Evolutionary conservation across 495 filamentous ascomycete genomes (phyloP), one percentile per base, ranked within the genome.

Genomic region (Cercophora scortea): DNA sequence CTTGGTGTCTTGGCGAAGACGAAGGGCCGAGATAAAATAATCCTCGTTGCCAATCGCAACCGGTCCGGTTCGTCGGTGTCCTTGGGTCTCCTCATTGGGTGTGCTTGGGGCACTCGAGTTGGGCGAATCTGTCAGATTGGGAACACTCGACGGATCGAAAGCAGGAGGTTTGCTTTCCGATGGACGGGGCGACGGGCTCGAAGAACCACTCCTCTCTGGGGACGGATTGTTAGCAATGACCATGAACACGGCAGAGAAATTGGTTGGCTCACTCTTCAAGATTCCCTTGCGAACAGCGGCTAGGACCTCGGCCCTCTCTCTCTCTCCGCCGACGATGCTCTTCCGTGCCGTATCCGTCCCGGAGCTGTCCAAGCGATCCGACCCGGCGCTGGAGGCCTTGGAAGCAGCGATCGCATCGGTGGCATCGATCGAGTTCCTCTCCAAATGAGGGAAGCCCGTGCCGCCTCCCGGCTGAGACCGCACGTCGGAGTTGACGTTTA

Each of bases 241-340:
- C n/a, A 44, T 25, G 45, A 9, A 11, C 6, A 1, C 3, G 11
- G 11, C 13, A 25, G n/a, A 10, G 42, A 0, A 47, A 12, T 6
- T 49, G 3, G 3, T 18, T 18, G 19, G 15, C 88, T 56, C 78
- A 93, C 91, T 87, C 67, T 99, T 99, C 42, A 99, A 67, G 42
- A 99, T 99, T 15, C 93, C 92, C 67, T 92, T 95, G 57, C 86
- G 87, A 13, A 97, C 85, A 9, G 89, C 86, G 15, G 90, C 88
- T 40, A 96, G 78, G 15, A 95, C 86, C 61, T 96, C 91, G 1
- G 90, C 89, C 47, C 93, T 84, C 62, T 98, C 93, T 62, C 76
- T 84, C 49, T 97, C 93, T 33, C 89, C 87, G 35, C 90, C 92
- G 46, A 95, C 77, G 60, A 97, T 90, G 72, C 89, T 97, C 71